phyloP scores from a whole-genome alignment of 106 monocot genomes.

The Allium cepa region DNA sequence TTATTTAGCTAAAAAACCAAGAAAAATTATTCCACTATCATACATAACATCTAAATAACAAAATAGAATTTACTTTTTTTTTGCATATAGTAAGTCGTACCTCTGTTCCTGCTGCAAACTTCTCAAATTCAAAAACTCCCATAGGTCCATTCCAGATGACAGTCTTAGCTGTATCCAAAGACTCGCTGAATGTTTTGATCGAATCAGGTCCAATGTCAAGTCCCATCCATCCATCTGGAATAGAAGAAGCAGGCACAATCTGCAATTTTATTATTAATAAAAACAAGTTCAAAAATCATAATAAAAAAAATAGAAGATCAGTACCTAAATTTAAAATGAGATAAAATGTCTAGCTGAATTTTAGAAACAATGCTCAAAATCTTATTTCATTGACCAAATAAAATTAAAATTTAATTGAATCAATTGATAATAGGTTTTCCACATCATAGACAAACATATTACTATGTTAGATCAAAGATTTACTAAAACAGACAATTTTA shows the following conservation, averaged over 20 bases:
- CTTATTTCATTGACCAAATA: too few species aligned
- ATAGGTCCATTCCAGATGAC: slow-evolving; percentile 34
- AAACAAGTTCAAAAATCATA: too few species aligned
- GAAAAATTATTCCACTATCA: background rate
- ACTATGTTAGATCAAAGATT: too few species aligned
- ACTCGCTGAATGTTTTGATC: slow-evolving; percentile 16
- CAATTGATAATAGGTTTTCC: too few species aligned
- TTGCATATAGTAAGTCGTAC: slow-evolving; percentile 3
- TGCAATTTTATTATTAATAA: slow-evolving; percentile 1
- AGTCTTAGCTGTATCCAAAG: slow-evolving; percentile 23
- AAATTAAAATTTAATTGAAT: too few species aligned
- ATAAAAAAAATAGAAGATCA: too few species aligned
- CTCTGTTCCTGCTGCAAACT: slow-evolving; percentile 23
- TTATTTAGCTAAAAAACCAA: too few species aligned
- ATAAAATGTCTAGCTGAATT: too few species aligned
- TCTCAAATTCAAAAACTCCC: slow-evolving; percentile 33
- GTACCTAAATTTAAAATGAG: too few species aligned
- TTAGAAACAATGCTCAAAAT: too few species aligned
- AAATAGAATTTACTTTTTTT: background rate
- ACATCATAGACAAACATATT: too few species aligned
- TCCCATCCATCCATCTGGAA: slow-evolving; percentile 74
- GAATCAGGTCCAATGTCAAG: slow-evolving; percentile 61
- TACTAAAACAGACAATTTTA: too few species aligned
- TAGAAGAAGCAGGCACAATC: slow-evolving; percentile 48
- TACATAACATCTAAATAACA: background rate